Conservation (phyloP, 495 filamentous ascomycete species). For the Recurvomyces mirabilis region DNA sequence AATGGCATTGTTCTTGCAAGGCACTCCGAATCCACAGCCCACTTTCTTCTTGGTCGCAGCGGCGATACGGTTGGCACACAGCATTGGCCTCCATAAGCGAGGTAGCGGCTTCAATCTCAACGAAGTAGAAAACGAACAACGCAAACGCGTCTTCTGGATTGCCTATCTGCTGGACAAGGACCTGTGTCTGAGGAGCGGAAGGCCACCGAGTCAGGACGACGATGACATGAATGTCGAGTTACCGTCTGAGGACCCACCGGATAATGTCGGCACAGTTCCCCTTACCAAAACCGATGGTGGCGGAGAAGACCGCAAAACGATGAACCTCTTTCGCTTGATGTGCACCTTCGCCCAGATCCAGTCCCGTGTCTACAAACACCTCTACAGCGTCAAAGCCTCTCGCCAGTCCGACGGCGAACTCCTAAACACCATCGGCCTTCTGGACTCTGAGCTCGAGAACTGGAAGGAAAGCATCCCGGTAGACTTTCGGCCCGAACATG, state of each 20-base stretch:
- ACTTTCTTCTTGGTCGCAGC: slow-evolving; percentile 89
- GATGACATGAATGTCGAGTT: slow-evolving; percentile 98
- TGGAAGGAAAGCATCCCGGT: slow-evolving; percentile 94
- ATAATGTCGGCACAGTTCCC: slow-evolving; percentile 89
- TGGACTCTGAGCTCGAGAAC: slow-evolving; percentile 83
- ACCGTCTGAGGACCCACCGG: slow-evolving; percentile 78
- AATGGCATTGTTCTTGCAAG: slow-evolving; percentile 93
- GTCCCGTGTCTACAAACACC: slow-evolving; percentile 83
- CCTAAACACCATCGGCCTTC: slow-evolving; percentile 88
- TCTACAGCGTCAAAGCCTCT: slow-evolving; percentile 86
- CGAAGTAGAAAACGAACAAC: slow-evolving; percentile 81
- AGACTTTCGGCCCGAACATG: slow-evolving; percentile 88
- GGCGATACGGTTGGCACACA: slow-evolving; percentile 83
- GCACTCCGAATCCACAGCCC: slow-evolving; percentile 92
- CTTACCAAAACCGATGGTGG: slow-evolving; percentile 45
- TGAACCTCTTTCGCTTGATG: slow-evolving; percentile 87
- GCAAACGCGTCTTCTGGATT: slow-evolving; percentile 97
- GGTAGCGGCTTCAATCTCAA: slow-evolving; percentile 86
- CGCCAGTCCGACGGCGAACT: slow-evolving; percentile 89
- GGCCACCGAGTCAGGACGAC: slow-evolving; percentile 90
- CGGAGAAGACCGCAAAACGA: slow-evolving; percentile 82
- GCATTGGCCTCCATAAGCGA: slow-evolving; percentile 87
- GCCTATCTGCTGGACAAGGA: slow-evolving; percentile 94
- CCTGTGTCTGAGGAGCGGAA: slow-evolving; percentile 80
- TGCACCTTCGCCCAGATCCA: slow-evolving; percentile 85